Evolutionary conservation across 345 rosid genomes (phyloP), one percentile per base, ranked within the genome.

Genomic region (Linum usitatissimum): DNA sequence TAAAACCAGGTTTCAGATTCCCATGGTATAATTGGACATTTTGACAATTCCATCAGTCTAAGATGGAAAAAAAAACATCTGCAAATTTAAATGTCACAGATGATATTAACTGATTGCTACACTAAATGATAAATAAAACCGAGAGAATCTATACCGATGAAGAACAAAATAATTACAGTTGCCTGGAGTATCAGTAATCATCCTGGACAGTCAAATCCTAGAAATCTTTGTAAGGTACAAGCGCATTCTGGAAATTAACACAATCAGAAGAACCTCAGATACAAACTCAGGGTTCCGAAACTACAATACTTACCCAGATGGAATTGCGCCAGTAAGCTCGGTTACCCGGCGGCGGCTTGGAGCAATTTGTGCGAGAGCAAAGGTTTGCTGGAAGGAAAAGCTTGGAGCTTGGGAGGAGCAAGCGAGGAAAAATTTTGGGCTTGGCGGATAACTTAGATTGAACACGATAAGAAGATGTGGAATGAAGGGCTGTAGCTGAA

Each of bases 271-370:
- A 14, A 57, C 15, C 60, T 3, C 17, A 10, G 17, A 56, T 6
- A 13, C 15, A 3, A 30, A 30, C 51, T 10, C 7, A 8, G 28
- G 2, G 28, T 23, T 23, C 28, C 28, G 28, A 20, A 31, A 53
- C 13, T 30, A 34, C 34, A 58, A 53, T 56, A 19, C 68, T 42
- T 79, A 85, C 87, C 85, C 73, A 59, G 71, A 79, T 71, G 54
- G 69, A 66, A 69, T 55, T 72, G 23, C 39, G 75, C 76, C 65
- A 68, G 38, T 3, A 56, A 62, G 19, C 65, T 55, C 59, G 53
- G 54, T 36, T 57, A 7, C 67, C 40, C 14, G 62, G 68, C 14
- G 60, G 68, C 62, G 31, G 67, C 49, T 57, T 65, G 31, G 71
- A 72, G 72, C 67, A 55, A 65, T 58, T 68, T 45, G 40, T 66